A percentile compares a stretch with the other conserved stretches of the same genome.
Evolutionary conservation across 257 asterid genomes (phyloP).

Genomic region (Forsythia viridissima): DNA sequence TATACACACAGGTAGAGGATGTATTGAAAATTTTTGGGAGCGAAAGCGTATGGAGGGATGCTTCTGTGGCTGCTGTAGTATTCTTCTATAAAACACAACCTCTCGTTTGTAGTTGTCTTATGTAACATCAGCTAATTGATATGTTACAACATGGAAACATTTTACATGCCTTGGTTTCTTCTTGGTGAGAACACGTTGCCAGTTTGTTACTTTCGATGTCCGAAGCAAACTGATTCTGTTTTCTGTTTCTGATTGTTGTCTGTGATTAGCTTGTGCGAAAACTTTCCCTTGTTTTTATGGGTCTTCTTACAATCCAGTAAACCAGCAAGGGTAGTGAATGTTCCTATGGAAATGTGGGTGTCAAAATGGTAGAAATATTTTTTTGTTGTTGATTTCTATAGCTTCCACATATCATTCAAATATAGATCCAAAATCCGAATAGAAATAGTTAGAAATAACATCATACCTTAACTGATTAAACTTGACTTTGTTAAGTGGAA

Average conservation of each 20-base stretch:
- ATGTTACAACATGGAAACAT: neutral
- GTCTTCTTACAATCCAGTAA: neutral
- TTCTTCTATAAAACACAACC: neutral
- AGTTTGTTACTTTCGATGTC: neutral
- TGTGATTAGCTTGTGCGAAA: neutral
- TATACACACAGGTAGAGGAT: neutral
- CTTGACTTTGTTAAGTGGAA: too few species aligned
- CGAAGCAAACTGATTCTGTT: neutral
- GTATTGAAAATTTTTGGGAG: neutral
- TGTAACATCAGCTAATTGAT: constrained; percentile 21
- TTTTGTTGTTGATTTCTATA: too few species aligned
- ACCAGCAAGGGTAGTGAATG: neutral
- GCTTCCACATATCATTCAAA: too few species aligned
- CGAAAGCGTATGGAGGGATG: neutral
- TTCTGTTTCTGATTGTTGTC: neutral
- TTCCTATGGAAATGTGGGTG: too few species aligned
- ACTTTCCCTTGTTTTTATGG: neutral
- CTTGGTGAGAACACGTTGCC: neutral
- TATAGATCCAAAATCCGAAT: too few species aligned
- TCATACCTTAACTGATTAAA: too few species aligned
- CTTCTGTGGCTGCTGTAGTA: neutral
- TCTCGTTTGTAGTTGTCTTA: constrained; percentile 15
- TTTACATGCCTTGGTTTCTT: neutral
- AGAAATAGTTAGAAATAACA: too few species aligned
- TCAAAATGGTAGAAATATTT: too few species aligned